Conservation (phyloP, 768 basidiomycete genomes). For the Pisolithus albus region DNA sequence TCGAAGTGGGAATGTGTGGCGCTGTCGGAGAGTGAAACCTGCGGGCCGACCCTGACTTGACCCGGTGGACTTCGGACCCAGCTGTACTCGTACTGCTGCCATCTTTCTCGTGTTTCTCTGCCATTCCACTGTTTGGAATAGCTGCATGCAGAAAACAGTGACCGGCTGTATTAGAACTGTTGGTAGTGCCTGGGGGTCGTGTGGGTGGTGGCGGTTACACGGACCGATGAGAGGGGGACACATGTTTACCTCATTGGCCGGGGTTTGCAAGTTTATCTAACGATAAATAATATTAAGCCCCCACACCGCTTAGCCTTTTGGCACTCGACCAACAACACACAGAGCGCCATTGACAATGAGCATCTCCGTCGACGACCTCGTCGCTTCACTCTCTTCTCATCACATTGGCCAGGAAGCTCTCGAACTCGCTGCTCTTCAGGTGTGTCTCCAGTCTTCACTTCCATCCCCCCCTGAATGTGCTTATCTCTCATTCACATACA, state of each 20-base stretch:
- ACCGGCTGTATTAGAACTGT: no score
- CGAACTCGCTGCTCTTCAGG: constrained; percentile 44
- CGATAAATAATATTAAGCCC: no score
- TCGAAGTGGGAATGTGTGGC: no score
- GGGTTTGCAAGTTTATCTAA: no score
- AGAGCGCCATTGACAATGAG: constrained; percentile 27
- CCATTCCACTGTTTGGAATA: no score
- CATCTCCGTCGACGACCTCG: constrained; percentile 45
- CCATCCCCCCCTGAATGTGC: constrained; percentile 4
- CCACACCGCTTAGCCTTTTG: background rate
- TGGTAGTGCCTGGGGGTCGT: background rate
- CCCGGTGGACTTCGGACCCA: no score
- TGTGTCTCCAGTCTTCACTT: constrained; percentile 18
- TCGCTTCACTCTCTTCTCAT: constrained; percentile 38
- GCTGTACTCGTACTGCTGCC: no score
- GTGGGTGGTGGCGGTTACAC: background rate
- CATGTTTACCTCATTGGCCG: constrained; percentile 25
- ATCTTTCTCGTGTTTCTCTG: no score
- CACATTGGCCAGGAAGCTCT: constrained; percentile 51
- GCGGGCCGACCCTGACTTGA: no score
- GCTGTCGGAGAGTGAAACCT: no score
- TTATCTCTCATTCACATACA: constrained; percentile 18
- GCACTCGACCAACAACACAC: no score
- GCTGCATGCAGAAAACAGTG: no score
- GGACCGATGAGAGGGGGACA: background rate